Evolutionary conservation across 176 grass and related monocot genomes (phyloP).

Genomic region (Oryza officinalis): DNA sequence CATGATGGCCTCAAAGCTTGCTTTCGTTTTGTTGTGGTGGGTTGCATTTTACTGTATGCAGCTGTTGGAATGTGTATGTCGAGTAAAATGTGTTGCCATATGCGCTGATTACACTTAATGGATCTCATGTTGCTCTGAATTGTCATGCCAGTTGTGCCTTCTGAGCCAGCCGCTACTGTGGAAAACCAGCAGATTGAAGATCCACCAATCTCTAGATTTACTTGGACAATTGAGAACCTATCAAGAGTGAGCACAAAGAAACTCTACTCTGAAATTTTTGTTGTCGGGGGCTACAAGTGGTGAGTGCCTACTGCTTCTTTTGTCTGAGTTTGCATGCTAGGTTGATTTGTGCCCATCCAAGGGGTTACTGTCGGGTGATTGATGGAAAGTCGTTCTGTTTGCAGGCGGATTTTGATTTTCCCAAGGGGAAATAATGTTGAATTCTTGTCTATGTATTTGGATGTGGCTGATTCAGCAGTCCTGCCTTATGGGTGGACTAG

Average conservation of each 20-base stretch:
- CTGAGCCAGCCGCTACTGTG: slow-evolving; percentile 62
- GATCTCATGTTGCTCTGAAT: slow-evolving; percentile 17
- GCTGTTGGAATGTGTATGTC: background rate
- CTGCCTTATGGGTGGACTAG: slow-evolving; percentile 97
- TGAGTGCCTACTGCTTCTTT: slow-evolving; percentile 36
- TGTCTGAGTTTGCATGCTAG: background rate
- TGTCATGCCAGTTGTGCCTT: slow-evolving; percentile 54
- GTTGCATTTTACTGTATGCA: slow-evolving; percentile 29
- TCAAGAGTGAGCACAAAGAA: slow-evolving; percentile 83
- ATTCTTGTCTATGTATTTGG: slow-evolving; percentile 94
- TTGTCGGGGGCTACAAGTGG: slow-evolving; percentile 92
- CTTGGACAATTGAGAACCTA: slow-evolving; percentile 94
- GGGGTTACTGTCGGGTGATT: background rate
- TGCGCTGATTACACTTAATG: slow-evolving; percentile 13
- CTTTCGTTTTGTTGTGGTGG: background rate
- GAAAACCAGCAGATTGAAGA: slow-evolving; percentile 89
- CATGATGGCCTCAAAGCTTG: background rate
- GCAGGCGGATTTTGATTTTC: slow-evolving; percentile 95
- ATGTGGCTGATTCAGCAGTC: slow-evolving; percentile 86
- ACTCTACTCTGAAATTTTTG: slow-evolving; percentile 88
- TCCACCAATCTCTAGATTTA: slow-evolving; percentile 84
- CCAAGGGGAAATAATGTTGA: slow-evolving; percentile 98
- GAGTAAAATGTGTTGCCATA: background rate
- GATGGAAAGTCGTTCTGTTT: slow-evolving; percentile 20
- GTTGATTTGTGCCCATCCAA: background rate